Evolutionary conservation across 1,284 basidiomycete species (phyloP).

Genomic region (Athelia psychrophila): DNA sequence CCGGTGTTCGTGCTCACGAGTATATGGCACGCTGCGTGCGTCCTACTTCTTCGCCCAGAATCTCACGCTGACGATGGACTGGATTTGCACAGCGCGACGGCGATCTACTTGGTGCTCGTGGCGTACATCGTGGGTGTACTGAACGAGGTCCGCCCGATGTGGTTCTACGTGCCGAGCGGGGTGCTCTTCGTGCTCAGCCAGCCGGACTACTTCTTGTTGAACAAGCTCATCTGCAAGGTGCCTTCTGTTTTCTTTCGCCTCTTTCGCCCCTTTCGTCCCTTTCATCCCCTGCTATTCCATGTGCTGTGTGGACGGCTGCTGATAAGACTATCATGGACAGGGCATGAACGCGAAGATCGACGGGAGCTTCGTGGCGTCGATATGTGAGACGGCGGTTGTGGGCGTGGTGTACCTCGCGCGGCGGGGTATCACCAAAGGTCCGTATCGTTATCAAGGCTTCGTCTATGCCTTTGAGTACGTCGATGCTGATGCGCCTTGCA

Average conservation of each 20-base stretch:
- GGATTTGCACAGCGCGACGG: constrained; percentile 50
- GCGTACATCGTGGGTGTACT: constrained; percentile 70
- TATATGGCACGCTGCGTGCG: constrained; percentile 81
- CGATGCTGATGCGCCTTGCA: too few species aligned
- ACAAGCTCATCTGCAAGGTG: constrained; percentile 73
- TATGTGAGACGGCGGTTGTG: constrained; percentile 72
- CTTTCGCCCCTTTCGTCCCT: too few species aligned
- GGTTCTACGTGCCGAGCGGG: constrained; percentile 64
- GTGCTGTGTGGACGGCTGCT: constrained; percentile 1
- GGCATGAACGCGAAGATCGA: constrained; percentile 67
- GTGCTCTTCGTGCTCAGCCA: constrained; percentile 73
- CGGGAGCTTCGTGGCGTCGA: constrained; percentile 77
- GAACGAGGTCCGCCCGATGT: constrained; percentile 70
- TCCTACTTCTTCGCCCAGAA: constrained; percentile 14
- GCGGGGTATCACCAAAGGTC: constrained; percentile 86
- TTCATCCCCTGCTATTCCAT: constrained; percentile 12
- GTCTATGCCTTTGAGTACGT: neutral
- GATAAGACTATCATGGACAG: constrained; percentile 25
- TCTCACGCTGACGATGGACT: constrained; percentile 2
- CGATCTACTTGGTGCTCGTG: constrained; percentile 72
- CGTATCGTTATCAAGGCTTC: too few species aligned
- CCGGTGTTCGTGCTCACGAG: constrained; percentile 77
- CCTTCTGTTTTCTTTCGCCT: too few species aligned
- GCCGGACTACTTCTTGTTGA: constrained; percentile 76
- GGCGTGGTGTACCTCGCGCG: too few species aligned